Base-by-base conservation (phyloP, 106 monocot species). In the Alisma plantagoaquatica region DNA sequence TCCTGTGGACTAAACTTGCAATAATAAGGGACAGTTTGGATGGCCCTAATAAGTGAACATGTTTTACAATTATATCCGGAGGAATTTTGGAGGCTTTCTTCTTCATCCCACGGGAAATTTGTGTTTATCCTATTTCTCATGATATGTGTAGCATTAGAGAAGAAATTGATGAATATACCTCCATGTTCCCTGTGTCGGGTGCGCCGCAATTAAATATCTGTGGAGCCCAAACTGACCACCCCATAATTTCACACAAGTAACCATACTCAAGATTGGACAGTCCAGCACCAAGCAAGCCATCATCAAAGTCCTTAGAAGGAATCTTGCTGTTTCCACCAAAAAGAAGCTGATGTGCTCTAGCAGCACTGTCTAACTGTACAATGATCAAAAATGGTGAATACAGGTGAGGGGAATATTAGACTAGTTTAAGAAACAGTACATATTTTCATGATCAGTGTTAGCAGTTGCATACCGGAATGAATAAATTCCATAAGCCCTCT, bases 111-210 rank as follows among this genome's bases (percentile, higher is more conserved):
- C n/a, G n/a, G n/a, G n/a, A n/a, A n/a, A n/a, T n/a, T n/a, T n/a
- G n/a, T n/a, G n/a, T n/a, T n/a, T n/a, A n/a, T n/a, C n/a, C n/a
- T n/a, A n/a, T n/a, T n/a, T n/a, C n/a, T n/a, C n/a, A n/a, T n/a
- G n/a, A n/a, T n/a, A n/a, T n/a, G n/a, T n/a, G n/a, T n/a, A n/a
- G n/a, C n/a, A n/a, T n/a, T n/a, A n/a, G n/a, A n/a, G n/a, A n/a
- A 38, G 35, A 38, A 7, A 7, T 38, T 38, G 14, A 38, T 6
- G 6, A 6, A 38, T 38, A 14, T 76, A 98, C 98, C 98, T 98
- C 98, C 98, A 90, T 98, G 62, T 98, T 98, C 29, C 98, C 98
- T 22, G 98, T 98, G 41, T 98, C 98, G 42, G 98, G 98, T 33
- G 98, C 79, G 69, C 74, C 71, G 55, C 98, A 98, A 56, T 98